Percentiles rank a stretch among this genome's conserved stretches.
These are phyloP conservation scores for Aegilops tauschii DNA, from an alignment of 176 grass and related monocot genomes.

Conservation along the genomic window DNA sequence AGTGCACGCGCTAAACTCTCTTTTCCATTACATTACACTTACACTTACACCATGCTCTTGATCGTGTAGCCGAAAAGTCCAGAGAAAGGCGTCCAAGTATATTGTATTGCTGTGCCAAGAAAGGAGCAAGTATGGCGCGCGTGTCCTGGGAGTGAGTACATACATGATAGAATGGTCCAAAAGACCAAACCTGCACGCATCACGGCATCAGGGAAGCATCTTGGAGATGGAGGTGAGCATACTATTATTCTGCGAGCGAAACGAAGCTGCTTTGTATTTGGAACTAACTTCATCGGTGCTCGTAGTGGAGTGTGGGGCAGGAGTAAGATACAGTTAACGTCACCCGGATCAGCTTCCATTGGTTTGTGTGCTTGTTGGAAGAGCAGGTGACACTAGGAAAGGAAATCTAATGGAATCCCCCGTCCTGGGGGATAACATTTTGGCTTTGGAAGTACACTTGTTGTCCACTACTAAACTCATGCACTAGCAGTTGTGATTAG, in stretches of 20 bases:
- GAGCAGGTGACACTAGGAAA: conserved; percentile 51
- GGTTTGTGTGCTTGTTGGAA: conserved; percentile 50
- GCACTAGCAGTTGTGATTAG: conserved; percentile 23
- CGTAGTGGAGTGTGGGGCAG: conserved; percentile 39
- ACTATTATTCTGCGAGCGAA: conserved; percentile 33
- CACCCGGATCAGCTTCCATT: conserved; percentile 30
- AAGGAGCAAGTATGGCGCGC: conserved; percentile 32
- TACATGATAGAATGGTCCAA: conserved; percentile 28
- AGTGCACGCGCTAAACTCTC: conserved; percentile 45
- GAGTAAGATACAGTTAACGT: conserved; percentile 37
- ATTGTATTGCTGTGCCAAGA: conserved; percentile 37
- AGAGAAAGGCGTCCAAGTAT: conserved; percentile 27
- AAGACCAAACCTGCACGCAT: conserved; percentile 28
- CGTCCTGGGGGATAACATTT: conserved; percentile 34
- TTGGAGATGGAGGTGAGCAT: conserved; percentile 26
- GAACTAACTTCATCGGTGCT: conserved; percentile 31
- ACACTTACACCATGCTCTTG: conserved; percentile 42
- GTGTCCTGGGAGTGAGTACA: conserved; percentile 34
- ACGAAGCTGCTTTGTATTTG: conserved; percentile 31
- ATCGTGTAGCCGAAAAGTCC: conserved; percentile 40
- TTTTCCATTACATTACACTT: conserved; percentile 46
- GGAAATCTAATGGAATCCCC: conserved; percentile 51
- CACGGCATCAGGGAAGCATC: conserved; percentile 45
- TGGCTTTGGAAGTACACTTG: conserved; percentile 39
- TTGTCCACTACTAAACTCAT: neutral